Conservation (phyloP, 139 green algal genomes). For the Chlamydomonas eustigma region DNA sequence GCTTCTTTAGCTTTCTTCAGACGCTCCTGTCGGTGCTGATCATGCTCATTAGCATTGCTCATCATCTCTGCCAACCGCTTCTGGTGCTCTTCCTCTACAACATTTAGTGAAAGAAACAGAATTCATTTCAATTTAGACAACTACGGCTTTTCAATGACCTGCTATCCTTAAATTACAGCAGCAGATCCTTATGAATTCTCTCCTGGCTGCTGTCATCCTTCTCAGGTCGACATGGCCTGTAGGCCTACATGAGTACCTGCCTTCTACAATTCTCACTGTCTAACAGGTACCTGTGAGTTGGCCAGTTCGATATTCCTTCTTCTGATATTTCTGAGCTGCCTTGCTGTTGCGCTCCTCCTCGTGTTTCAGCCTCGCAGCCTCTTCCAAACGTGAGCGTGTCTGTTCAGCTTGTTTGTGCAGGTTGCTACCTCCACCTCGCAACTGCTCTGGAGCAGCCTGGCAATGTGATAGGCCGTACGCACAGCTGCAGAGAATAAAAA, state of each 20-base stretch:
- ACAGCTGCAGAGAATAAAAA: too few species aligned
- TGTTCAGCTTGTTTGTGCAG: conserved; percentile 35
- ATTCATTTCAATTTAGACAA: too few species aligned
- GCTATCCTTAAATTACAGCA: background rate
- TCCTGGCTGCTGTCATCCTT: background rate
- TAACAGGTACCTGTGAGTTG: conserved; percentile 43
- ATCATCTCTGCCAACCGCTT: conserved; percentile 79
- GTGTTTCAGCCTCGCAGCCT: conserved; percentile 45
- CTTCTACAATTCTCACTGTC: too few species aligned
- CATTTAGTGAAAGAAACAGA: too few species aligned
- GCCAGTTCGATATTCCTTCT: conserved; percentile 54
- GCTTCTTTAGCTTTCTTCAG: conserved; percentile 37
- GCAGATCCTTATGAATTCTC: background rate
- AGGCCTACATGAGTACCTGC: too few species aligned
- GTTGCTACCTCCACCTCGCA: background rate
- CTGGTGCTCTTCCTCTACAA: conserved; percentile 76
- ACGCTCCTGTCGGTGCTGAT: conserved; percentile 50
- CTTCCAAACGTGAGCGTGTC: conserved; percentile 59
- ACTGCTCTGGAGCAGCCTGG: conserved; percentile 9
- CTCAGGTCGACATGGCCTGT: too few species aligned
- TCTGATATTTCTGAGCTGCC: conserved; percentile 39
- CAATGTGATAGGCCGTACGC: conserved; percentile 30
- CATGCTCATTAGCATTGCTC: conserved; percentile 68
- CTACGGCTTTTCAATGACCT: background rate
- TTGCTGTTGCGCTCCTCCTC: conserved; percentile 56